A percentile compares a stretch with the other conserved stretches of the same genome.
Evolutionary conservation across 1,139 yeast species (phyloP).

Genomic region (Petasospora fabianii): DNA sequence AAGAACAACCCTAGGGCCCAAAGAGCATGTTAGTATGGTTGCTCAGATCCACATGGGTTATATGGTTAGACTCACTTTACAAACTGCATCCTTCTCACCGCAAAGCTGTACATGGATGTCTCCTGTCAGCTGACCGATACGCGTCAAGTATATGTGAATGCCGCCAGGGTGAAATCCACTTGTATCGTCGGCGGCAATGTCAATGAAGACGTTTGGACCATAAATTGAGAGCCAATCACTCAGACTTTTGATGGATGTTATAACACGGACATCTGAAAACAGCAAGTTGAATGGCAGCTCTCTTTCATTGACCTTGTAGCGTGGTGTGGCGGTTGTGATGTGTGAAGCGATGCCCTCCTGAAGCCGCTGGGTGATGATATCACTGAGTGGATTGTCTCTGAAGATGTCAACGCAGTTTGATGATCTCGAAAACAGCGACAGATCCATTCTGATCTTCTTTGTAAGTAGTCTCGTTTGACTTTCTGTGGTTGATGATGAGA

Average conservation of each 20-base stretch:
- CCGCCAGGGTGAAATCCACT: no score
- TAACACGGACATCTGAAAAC: constrained; percentile 3
- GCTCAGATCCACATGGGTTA: neutral
- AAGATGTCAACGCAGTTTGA: constrained; percentile 1
- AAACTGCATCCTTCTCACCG: neutral
- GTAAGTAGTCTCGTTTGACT: no score
- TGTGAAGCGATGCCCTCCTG: neutral
- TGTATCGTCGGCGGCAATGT: neutral
- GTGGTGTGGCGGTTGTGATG: neutral
- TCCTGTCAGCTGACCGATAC: constrained; percentile 13
- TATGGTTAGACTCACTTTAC: constrained; percentile 2
- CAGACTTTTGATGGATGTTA: constrained; percentile 5
- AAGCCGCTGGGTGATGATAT: constrained; percentile 4
- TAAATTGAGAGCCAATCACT: constrained; percentile 9
- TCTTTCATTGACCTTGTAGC: neutral
- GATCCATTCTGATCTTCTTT: no score
- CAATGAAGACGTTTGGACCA: constrained; percentile 11
- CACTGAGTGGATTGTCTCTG: constrained; percentile 3
- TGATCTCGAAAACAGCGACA: no score
- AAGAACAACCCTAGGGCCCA: constrained; percentile 2
- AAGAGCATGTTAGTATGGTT: neutral
- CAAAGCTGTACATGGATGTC: constrained; percentile 9
- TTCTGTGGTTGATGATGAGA: no score
- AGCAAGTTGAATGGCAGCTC: neutral
- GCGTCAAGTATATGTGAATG: constrained; percentile 4